These are phyloP conservation scores for Eutrema yunnanense DNA, from an alignment of 345 rosid genomes.

Conservation along the genomic window DNA sequence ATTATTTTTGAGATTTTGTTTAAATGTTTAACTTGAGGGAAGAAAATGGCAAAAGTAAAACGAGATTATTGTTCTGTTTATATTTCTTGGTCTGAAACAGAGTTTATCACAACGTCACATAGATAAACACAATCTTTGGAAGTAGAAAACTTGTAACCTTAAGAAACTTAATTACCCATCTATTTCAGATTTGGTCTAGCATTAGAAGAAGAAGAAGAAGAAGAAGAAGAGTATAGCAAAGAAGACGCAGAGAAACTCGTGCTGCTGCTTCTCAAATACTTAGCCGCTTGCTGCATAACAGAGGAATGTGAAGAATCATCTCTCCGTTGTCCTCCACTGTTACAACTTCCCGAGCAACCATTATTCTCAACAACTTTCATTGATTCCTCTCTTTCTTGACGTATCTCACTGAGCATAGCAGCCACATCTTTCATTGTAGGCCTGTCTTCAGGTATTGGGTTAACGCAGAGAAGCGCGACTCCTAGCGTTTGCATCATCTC, in stretches of 20 bases:
- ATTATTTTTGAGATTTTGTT: too few relatives aligned
- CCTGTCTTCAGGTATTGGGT: slow-evolving; percentile 51
- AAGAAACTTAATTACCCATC: not conserved
- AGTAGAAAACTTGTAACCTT: not conserved
- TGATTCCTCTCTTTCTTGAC: slow-evolving; percentile 53
- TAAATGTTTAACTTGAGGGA: too few relatives aligned
- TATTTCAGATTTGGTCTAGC: slow-evolving; percentile 34
- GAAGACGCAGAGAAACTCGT: slow-evolving; percentile 62
- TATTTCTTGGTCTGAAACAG: not conserved
- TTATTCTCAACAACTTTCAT: slow-evolving; percentile 32
- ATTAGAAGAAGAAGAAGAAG: slow-evolving; percentile 9
- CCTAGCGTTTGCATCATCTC: slow-evolving; percentile 67
- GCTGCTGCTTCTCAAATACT: slow-evolving; percentile 38
- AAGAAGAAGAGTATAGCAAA: slow-evolving; percentile 48
- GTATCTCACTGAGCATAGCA: slow-evolving; percentile 60
- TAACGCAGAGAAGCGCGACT: slow-evolving; percentile 62
- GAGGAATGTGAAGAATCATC: slow-evolving; percentile 22
- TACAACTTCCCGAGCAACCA: slow-evolving; percentile 26
- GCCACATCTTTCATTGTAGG: slow-evolving; percentile 74
- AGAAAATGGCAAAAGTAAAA: not conserved
- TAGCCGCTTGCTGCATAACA: slow-evolving; percentile 16
- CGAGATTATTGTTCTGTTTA: not conserved
- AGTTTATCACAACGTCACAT: not conserved
- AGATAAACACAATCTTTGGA: not conserved
- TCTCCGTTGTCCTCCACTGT: slow-evolving; percentile 14